Conservation (phyloP, 2,329 filamentous ascomycete genomes). For the Huntiella moniliformis region DNA sequence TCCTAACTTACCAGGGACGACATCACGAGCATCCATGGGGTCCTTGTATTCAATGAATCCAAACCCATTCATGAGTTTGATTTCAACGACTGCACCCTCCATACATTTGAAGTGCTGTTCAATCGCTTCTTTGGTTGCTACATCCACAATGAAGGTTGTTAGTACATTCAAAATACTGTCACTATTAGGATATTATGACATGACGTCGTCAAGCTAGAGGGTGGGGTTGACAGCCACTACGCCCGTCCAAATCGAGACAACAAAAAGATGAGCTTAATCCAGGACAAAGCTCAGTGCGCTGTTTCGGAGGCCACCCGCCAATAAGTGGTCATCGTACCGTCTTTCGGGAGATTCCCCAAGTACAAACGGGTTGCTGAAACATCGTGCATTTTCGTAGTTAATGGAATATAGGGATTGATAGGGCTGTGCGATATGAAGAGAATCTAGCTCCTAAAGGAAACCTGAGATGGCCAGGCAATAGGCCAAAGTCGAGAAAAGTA, state of each 20-base stretch:
- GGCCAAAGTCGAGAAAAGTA: not conserved
- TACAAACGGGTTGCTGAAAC: conserved; percentile 92
- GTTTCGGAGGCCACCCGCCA: too few relatives aligned
- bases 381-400: conserved; percentile 48
- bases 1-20: conserved; percentile 68
- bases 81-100: conserved; percentile 92
- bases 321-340: conserved; percentile 43
- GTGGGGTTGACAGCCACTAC: conserved; percentile 2
- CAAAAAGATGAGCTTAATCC: too few relatives aligned
- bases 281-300: too few relatives aligned
- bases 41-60: conserved; percentile 99
- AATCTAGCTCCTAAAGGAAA: not conserved
- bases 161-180: not conserved
- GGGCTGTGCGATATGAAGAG: not conserved
- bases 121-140: conserved; percentile 91
- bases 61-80: conserved; percentile 99
- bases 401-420: conserved; percentile 9
- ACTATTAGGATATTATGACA: too few relatives aligned
- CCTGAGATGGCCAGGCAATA: too few relatives aligned
- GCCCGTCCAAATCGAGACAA: too few relatives aligned
- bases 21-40: conserved; percentile 91
- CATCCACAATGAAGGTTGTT: conserved; percentile 16
- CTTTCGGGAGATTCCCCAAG: conserved; percentile 90
- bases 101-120: conserved; percentile 94
- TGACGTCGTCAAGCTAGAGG: not conserved